A percentile compares a stretch with the other conserved stretches of the same genome.
phyloP scores from a whole-genome alignment of 495 filamentous ascomycete genomes.

The Neurospora sp. region DNA sequence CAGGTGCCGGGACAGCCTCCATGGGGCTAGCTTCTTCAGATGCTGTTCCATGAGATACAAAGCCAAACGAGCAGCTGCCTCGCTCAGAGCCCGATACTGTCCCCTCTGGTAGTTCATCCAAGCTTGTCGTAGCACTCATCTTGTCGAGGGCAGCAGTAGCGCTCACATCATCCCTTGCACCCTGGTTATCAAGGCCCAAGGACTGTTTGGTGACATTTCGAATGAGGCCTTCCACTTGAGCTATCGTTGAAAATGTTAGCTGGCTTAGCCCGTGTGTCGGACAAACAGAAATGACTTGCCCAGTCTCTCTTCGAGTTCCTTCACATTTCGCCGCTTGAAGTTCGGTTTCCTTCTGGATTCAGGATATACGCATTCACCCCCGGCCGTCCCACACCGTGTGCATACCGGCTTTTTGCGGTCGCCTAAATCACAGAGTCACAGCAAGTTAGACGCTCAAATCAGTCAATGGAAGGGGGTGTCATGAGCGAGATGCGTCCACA shows the following conservation, averaged over 20 bases:
- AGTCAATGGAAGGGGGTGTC: not conserved
- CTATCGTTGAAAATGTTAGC: conserved; percentile 14
- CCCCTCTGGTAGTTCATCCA: not conserved
- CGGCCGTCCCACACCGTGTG: conserved; percentile 58
- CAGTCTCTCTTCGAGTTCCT: conserved; percentile 70
- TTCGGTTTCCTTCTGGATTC: conserved; percentile 79
- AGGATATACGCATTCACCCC: conserved; percentile 69
- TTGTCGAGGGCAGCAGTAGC: not conserved
- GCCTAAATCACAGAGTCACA: conserved; percentile 11
- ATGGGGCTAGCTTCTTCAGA: not conserved
- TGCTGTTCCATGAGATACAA: not conserved
- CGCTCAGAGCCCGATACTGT: not conserved
- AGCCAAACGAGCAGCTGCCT: not conserved
- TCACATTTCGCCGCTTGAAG: conserved; percentile 80
- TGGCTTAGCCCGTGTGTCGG: not conserved
- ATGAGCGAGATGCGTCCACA: not conserved
- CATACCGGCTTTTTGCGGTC: conserved; percentile 61
- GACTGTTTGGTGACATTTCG: conserved; percentile 21
- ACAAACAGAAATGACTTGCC: conserved; percentile 34
- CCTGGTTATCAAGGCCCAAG: not conserved
- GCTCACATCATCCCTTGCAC: not conserved
- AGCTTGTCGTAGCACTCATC: not conserved
- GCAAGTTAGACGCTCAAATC: not conserved
- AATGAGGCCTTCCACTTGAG: conserved; percentile 38
- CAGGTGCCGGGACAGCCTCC: not conserved